phyloP scores from a whole-genome alignment of 192 early-diverging fungal genomes.

The Backusella psychrophila region DNA sequence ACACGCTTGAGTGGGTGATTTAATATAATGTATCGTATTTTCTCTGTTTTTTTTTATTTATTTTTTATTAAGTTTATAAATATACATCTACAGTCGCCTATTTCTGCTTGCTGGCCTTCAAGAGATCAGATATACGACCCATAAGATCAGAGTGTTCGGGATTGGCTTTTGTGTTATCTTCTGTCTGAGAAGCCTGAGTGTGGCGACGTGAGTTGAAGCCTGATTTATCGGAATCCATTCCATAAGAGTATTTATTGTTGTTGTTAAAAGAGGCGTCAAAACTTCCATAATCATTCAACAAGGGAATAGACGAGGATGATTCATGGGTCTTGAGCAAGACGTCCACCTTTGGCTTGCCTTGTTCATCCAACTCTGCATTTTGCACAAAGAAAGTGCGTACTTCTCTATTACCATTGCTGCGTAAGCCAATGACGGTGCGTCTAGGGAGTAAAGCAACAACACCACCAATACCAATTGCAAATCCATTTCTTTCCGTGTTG shows the following conservation, averaged over 20 bases:
- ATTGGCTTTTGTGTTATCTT: slow-evolving; percentile 20
- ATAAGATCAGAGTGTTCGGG: slow-evolving; percentile 21
- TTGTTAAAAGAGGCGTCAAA: not conserved
- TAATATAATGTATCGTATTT: not conserved
- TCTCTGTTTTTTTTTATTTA: not conserved
- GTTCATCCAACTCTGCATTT: slow-evolving; percentile 49
- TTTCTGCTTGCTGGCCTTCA: slow-evolving; percentile 2
- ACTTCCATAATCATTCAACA: not conserved
- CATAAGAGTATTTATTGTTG: not conserved
- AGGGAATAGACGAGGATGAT: not conserved
- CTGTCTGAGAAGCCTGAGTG: not conserved
- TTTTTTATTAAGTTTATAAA: slow-evolving; percentile 9
- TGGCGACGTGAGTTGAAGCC: not conserved
- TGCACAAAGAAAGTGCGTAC: slow-evolving; percentile 60
- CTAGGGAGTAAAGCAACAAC: slow-evolving; percentile 52
- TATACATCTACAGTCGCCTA: not conserved
- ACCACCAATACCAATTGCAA: slow-evolving; percentile 65
- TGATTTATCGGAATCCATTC: slow-evolving; percentile 5
- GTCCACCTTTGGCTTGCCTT: slow-evolving; percentile 44
- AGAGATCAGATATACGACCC: slow-evolving; percentile 17
- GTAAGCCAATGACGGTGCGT: slow-evolving; percentile 18
- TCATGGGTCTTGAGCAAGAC: not conserved
- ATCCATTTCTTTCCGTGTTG: slow-evolving; percentile 39
- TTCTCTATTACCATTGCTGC: slow-evolving; percentile 30
- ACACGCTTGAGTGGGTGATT: not conserved